phyloP scores from a whole-genome alignment of 345 rosid genomes.

The Cardamine occulta region DNA sequence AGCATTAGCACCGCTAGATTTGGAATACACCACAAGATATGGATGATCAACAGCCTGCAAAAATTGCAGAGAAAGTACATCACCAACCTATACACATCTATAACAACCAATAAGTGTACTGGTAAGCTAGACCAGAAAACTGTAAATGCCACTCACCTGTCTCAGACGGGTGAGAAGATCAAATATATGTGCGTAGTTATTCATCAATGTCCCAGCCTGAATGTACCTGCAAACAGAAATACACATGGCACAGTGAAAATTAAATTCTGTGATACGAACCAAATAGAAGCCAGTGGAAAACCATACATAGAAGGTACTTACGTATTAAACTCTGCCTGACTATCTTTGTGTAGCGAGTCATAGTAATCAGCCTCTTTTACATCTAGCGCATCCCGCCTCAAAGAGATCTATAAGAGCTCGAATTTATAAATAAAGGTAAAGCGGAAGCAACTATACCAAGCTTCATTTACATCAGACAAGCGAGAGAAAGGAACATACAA shows the following conservation, averaged over 20 bases:
- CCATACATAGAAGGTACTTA: conserved; percentile 35
- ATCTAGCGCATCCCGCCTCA: conserved; percentile 88
- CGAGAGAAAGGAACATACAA: conserved; percentile 54
- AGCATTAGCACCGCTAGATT: conserved; percentile 51
- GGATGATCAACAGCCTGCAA: conserved; percentile 97
- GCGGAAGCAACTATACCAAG: conserved; percentile 18
- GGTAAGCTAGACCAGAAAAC: conserved; percentile 23
- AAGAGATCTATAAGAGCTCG: conserved; percentile 55
- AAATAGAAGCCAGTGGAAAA: conserved; percentile 23
- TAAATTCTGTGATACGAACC: conserved; percentile 9
- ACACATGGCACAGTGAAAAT: conserved; percentile 19
- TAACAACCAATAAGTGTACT: conserved; percentile 8
- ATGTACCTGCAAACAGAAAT: conserved; percentile 63
- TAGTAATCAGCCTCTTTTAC: conserved; percentile 86
- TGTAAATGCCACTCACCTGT: conserved; percentile 59
- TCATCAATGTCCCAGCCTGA: conserved; percentile 82
- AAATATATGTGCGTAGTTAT: conserved; percentile 95
- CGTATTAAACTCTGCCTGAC: conserved; percentile 94
- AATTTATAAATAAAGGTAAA: neutral
- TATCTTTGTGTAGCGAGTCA: conserved; percentile 78
- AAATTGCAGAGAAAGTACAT: conserved; percentile 40
- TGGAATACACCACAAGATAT: conserved; percentile 87
- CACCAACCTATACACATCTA: conserved; percentile 24
- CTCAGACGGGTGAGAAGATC: conserved; percentile 96
- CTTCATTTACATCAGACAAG: conserved; percentile 21